Base-by-base conservation (phyloP, 2,329 filamentous ascomycete genomes). In the Colletotrichum lupini region DNA sequence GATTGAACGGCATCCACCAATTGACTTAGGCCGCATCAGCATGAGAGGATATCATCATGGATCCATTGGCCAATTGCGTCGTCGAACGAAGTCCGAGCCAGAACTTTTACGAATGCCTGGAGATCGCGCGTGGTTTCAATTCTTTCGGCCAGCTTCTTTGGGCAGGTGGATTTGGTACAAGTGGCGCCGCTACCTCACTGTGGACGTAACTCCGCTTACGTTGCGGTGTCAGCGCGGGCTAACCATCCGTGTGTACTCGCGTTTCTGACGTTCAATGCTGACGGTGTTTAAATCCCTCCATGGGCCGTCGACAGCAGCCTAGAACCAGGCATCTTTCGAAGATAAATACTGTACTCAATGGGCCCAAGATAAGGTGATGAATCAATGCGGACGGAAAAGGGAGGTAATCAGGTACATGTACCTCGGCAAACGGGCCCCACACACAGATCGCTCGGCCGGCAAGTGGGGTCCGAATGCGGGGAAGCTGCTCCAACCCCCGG, bases 401-500 rank as follows among this genome's bases (percentile, higher is more conserved):
- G 19, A 66, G 19, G 22, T 5, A 42, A 19, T 30, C 9, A 46
- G 53, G 56, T 61, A 57, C 28, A 60, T 24, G 32, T 57, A 61
- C 67, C 70, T 73, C 70, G 70, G 70, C 67, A 73, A 73, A 57
- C 49, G 56, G 37, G 37, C 49, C 56, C 71, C 67, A 71, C 67
- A 71, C 67, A 61, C 19, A 55, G 42, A 73, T 63, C 65, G 58
- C 35, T 73, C 56, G 70, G 70, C 56, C 67, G 67, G 71, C 26
- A 73, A 66, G 71, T 73, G 71, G 71, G 42, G 61, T 65, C 67
- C 26, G 60, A 65, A 73, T 73, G 71, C 71, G 71, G 71, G 71
- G 71, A 70, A 60, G 59, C 67, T 57, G 67, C 70, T 56, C 49
- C 70, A 60, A 56, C 37, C n/a, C 37, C 67, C 46, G 65, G 66